Evolutionary conservation across 495 filamentous ascomycete species (phyloP), one percentile per base, ranked within the genome.

Genomic region (Paragyromitra xinjiangensis): DNA sequence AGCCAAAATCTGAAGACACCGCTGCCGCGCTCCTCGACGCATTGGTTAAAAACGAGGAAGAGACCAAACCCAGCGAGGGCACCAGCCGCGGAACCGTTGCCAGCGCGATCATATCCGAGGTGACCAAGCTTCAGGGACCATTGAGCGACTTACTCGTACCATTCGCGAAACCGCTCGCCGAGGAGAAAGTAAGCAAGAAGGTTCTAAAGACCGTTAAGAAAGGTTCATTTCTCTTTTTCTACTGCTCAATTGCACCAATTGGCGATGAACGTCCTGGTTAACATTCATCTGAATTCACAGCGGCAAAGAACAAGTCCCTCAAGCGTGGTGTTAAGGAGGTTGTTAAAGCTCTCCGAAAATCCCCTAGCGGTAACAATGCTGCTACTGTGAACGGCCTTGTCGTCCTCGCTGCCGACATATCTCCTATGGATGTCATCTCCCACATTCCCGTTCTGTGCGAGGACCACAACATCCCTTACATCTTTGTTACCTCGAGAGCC

Each of bases 321-420:
- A 94, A 95, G 85, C 94, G 96, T 82, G 95, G 95, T 85, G 95
- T 98, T 53, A 98, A 98, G 86, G 95, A 99, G 86, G 93, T 95
- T 83, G 93, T 97, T 86, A 99, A 99, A 87, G 89, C 93, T 24
- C 91, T 99, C 80, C 92, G 94, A 84, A 97, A 97, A 86, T 92
- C 92, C 5, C 88, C 93, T 69, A 84, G 89, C 85, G 69, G 85
- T 88, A 75, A 89, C 64, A 84, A 86, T 24, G 86, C 86, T 24
- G 79, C 86, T 81, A 77, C 86, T 12, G 81, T 87, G 22, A 89
- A 90, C 71, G 93, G 90, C 78, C 87, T 99, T 78, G 92, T 96
- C 79, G 87, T 99, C 83, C 91, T 99, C 67, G 95, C 96, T 40
- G 95, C 92, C 68, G 95, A 99, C 83, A 98, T 98, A 87, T 95